These are phyloP conservation scores for Pleodorina starrii DNA, from an alignment of 139 green algal genomes.

Conservation along the genomic window DNA sequence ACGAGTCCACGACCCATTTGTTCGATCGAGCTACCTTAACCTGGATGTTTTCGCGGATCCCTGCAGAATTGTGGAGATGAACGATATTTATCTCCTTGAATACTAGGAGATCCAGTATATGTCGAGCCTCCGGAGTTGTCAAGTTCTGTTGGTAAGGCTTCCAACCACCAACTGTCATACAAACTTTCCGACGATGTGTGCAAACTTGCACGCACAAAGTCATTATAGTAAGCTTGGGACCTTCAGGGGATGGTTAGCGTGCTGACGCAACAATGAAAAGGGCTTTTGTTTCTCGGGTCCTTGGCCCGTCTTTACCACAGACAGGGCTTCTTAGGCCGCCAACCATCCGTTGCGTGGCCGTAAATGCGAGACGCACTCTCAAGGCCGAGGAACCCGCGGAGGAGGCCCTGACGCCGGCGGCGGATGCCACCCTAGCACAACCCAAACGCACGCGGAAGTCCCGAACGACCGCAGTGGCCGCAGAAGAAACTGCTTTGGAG, in stretches of 20 bases:
- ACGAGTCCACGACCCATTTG: no score
- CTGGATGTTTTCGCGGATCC: no score
- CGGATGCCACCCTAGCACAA: not conserved
- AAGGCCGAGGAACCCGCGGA: not conserved
- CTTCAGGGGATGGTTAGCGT: not conserved
- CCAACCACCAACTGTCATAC: no score
- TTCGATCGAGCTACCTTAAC: no score
- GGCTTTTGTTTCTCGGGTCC: not conserved
- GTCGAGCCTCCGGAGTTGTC: no score
- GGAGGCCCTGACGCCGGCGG: not conserved
- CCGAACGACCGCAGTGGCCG: not conserved
- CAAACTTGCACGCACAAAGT: no score
- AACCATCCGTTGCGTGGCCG: not conserved
- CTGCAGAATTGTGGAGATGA: no score
- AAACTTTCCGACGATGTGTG: no score
- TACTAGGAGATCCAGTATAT: no score
- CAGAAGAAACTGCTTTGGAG: not conserved
- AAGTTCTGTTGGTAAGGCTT: no score
- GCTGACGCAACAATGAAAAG: not conserved
- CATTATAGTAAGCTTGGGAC: no score
- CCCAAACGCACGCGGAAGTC: not conserved
- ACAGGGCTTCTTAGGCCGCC: not conserved
- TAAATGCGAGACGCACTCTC: not conserved
- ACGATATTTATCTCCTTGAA: no score
- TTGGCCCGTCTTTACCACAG: constrained; percentile 6